Evolutionary conservation across 306 rosid genomes (phyloP).

Genomic region (Comarum palustre): DNA sequence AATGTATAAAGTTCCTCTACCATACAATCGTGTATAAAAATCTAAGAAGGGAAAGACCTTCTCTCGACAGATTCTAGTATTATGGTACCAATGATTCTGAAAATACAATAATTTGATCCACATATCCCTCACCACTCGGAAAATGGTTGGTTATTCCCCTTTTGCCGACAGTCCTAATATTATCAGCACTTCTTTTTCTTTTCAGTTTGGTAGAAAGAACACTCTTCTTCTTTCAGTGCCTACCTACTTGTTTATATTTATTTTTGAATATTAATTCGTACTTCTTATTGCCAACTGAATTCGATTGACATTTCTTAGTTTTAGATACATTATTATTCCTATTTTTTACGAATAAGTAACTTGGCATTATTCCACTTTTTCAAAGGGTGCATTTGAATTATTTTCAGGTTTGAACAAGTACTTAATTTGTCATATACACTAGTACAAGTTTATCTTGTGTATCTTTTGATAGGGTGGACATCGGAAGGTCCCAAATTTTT

Average conservation of each 20-base stretch:
- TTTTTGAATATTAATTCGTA: neutral
- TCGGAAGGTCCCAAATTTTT: no score
- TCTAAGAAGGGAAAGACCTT: conserved; percentile 11
- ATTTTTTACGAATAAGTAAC: neutral
- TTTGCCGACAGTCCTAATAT: conserved; percentile 6
- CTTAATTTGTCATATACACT: neutral
- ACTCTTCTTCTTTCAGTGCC: neutral
- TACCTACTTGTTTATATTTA: neutral
- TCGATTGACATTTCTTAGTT: neutral
- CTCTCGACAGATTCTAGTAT: conserved; percentile 23
- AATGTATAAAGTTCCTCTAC: conserved; percentile 21
- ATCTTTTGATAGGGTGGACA: neutral
- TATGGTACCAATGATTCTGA: neutral
- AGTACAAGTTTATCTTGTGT: neutral
- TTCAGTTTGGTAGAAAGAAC: neutral
- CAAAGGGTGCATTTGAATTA: neutral
- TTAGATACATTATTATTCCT: neutral
- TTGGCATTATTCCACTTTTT: neutral
- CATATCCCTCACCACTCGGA: neutral
- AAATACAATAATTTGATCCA: neutral
- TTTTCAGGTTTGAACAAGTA: neutral
- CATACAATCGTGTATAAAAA: neutral
- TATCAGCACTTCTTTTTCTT: neutral
- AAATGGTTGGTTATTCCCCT: conserved; percentile 2
- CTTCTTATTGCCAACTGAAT: neutral